phyloP scores from a whole-genome alignment of 495 filamentous ascomycete species.

The Trichocladium antarcticum region DNA sequence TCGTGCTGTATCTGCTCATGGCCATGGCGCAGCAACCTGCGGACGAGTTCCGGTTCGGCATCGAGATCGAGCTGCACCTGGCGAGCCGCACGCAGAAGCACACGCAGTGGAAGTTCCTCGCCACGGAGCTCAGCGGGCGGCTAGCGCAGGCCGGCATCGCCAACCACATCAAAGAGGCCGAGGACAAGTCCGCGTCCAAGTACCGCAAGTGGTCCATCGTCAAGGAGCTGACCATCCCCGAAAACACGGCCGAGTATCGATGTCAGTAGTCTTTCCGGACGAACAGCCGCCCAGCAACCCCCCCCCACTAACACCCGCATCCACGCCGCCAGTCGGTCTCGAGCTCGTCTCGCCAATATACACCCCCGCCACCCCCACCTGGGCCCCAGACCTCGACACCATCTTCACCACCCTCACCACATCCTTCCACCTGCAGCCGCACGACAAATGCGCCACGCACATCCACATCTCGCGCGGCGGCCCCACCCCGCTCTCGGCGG shows the following conservation, averaged over 20 bases:
- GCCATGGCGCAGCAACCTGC: no score
- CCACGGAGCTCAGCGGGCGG: slow-evolving; percentile 18
- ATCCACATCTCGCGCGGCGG: slow-evolving; percentile 19
- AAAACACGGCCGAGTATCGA: slow-evolving; percentile 15
- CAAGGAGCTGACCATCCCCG: slow-evolving; percentile 21
- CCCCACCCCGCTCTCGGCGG: slow-evolving; percentile 5
- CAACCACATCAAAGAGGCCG: slow-evolving; percentile 20
- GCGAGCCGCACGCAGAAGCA: slow-evolving; percentile 16
- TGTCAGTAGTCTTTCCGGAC: no score
- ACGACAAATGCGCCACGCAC: slow-evolving; percentile 21
- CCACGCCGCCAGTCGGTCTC: slow-evolving; percentile 15
- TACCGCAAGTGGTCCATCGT: slow-evolving; percentile 26
- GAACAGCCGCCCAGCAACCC: no score
- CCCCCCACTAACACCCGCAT: background rate
- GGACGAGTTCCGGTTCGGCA: slow-evolving; percentile 16
- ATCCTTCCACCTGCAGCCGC: slow-evolving; percentile 9
- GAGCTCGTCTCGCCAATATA: slow-evolving; percentile 26
- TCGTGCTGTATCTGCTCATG: background rate
- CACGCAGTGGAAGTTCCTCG: slow-evolving; percentile 17
- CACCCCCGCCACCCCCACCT: slow-evolving; percentile 13
- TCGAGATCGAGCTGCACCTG: slow-evolving; percentile 25
- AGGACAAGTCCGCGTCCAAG: slow-evolving; percentile 16
- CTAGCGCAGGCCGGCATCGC: slow-evolving; percentile 17
- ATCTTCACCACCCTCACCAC: slow-evolving; percentile 18
- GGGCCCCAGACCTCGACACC: slow-evolving; percentile 8